Base-by-base conservation (phyloP, 2,329 filamentous ascomycete species). In the Fusarium sp. region DNA sequence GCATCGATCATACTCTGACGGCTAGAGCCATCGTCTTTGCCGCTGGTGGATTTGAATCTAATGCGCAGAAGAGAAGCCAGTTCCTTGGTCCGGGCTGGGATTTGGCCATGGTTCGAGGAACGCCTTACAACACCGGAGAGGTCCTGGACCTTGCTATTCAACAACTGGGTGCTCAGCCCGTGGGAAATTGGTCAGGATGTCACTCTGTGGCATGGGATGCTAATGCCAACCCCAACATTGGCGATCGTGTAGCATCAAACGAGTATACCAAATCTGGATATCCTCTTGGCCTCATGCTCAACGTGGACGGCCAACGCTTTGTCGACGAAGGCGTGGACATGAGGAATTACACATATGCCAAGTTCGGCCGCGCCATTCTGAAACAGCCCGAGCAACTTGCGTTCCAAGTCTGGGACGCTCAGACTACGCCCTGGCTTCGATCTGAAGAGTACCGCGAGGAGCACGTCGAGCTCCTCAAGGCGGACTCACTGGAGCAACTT, bases 241-340 rank as follows among this genome's bases (percentile, higher is more conserved):
- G 91, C 5, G 88, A 92, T 73, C 85, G 89, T 2, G 82, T 81
- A n/a, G 81, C 89, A 3, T 91, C 91, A 5, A 93, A 93, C 75
- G 88, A 92, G 78, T 92, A 88, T 77, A 93, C 91, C 8, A 93
- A 93, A 77, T 92, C 89, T 1, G 92, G 91, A 1, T 93, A 93
- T 73, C 91, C 92, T 0, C 83, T 93, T 0, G 92, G 91, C 0
- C 73, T 93, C 14, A 93, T 92, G 88, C 67, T 93, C 18, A 93
- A 93, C 74, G 79, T 80, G 0, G 76, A 87, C 0, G 92, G 91
- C 0, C 77, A 86, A 48, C 84, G 92, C 2, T 93, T 93, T 76
- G 90, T 93, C 0, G 91, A 93, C 74, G 92, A 93, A 77, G 92
- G 91, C 0, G 75, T 89, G 10, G 91, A 93, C 73, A 79, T 92